Conservation (phyloP, 257 asterid species). For the Rehmannia glutinosa region DNA sequence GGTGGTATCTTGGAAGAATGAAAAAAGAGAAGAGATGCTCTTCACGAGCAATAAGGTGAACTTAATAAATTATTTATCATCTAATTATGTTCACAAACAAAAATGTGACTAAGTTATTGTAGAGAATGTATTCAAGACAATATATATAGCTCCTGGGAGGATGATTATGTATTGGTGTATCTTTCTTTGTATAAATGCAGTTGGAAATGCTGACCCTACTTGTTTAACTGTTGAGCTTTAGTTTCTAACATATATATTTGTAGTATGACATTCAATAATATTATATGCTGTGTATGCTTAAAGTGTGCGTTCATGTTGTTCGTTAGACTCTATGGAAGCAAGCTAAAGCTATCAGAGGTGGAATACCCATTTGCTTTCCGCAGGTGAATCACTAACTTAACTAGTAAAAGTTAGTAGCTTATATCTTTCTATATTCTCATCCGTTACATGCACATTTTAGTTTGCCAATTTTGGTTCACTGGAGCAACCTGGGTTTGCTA, state of each 20-base stretch:
- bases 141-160: neutral
- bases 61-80: neutral
- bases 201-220: neutral
- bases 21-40: constrained; percentile 66
- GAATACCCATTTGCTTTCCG: constrained; percentile 63
- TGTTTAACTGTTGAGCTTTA: neutral
- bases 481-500: constrained; percentile 80
- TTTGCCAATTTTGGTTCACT: constrained; percentile 56
- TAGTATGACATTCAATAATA: neutral
- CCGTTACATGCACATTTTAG: constrained; percentile 28
- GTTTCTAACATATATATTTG: no score
- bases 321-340: constrained; percentile 54
- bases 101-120: neutral
- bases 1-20: constrained; percentile 86
- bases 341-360: constrained; percentile 62
- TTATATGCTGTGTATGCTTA: neutral
- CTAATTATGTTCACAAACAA: neutral
- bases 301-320: constrained; percentile 19
- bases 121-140: no score
- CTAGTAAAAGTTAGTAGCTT: neutral
- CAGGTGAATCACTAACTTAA: constrained; percentile 41
- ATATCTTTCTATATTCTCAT: constrained; percentile 17
- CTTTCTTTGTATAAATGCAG: neutral
- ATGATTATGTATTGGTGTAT: neutral
- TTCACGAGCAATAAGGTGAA: constrained; percentile 68